Evolutionary conservation across 495 filamentous ascomycete species (phyloP).

Genomic region (Hyaloscypha hepaticicola): DNA sequence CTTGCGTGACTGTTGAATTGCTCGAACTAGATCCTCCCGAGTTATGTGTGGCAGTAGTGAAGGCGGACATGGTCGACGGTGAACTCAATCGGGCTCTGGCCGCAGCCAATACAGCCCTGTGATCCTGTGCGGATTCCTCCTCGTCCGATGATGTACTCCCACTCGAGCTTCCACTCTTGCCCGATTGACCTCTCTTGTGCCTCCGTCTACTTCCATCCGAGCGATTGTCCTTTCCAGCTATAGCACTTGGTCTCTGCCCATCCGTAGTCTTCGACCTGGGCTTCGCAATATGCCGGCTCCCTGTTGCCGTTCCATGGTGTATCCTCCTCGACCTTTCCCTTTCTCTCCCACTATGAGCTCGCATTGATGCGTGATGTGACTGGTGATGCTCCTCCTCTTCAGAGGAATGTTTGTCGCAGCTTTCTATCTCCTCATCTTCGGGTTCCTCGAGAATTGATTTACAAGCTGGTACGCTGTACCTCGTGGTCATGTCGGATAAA

Average conservation of each 20-base stretch:
- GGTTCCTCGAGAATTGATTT: constrained; percentile 27
- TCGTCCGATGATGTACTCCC: constrained; percentile 31
- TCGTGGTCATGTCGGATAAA: constrained; percentile 25
- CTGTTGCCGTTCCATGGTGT: constrained; percentile 7
- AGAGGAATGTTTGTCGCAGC: neutral
- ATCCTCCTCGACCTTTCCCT: constrained; percentile 20
- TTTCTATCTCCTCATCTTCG: constrained; percentile 25
- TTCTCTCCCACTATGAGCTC: constrained; percentile 15
- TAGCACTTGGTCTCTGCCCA: neutral
- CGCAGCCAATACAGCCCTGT: constrained; percentile 28
- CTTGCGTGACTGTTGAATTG: constrained; percentile 38
- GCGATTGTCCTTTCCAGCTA: constrained; percentile 3
- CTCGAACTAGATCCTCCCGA: constrained; percentile 39
- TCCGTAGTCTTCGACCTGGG: constrained; percentile 15
- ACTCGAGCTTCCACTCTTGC: constrained; percentile 23
- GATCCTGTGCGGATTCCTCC: constrained; percentile 30
- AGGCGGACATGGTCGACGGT: constrained; percentile 30
- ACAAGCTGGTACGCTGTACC: constrained; percentile 20
- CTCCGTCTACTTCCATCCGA: constrained; percentile 9
- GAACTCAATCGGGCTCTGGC: constrained; percentile 29
- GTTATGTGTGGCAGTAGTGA: constrained; percentile 27
- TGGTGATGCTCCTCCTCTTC: constrained; percentile 8
- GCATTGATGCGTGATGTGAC: constrained; percentile 15
- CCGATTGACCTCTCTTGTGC: constrained; percentile 16
- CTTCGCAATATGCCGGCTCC: constrained; percentile 20